Evolutionary conservation across 176 grass and related monocot species (phyloP), one percentile per base, ranked within the genome.

Genomic region (bread wheat (Triticum aestivum)): DNA sequence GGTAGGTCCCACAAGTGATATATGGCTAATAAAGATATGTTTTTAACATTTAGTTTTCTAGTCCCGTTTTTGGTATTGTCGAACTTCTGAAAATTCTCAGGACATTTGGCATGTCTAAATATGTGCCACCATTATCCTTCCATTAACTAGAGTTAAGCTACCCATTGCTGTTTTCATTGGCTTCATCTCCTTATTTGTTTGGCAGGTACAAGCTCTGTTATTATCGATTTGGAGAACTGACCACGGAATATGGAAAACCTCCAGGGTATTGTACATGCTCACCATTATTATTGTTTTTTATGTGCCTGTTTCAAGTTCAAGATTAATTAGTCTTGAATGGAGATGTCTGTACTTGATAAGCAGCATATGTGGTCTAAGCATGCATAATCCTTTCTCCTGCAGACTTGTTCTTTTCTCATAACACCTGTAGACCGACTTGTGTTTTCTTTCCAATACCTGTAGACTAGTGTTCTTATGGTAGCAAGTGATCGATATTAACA

Each of bases 191-290:
- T 26, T 51, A 83, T 73, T 37, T 85, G 44, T 51, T 87, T 78
- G 76, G 21, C 88, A 99, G 94, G 97, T 99, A 99, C 89, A 99
- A 99, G 68, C 94, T 99, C 38, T 96, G 88, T 51, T 99, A 99
- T 86, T 99, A 99, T 77, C 89, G 94, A 45, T 99, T 99, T 83
- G 97, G 97, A 72, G 97, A 99, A 85, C 65, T 96, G 74, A 99
- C 92, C 9, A 99, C 97, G 1, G 97, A 99, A 73, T 94, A 96
- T 83, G 94, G 93, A 87, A 99, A 96, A 52, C 97, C 97, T 77
- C 73, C 92, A 79, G 97, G 97, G 97, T 99, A 93, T 86, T 76
- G 23, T 21, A 64, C 62, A 89, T 81, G 7, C 83, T 89, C 77
- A 30, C 44, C 44, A 47, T 47, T 13, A 47, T 47, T 61, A 9